Conservation (phyloP, 2,329 filamentous ascomycete genomes). For the Fusarium kyushuense region DNA sequence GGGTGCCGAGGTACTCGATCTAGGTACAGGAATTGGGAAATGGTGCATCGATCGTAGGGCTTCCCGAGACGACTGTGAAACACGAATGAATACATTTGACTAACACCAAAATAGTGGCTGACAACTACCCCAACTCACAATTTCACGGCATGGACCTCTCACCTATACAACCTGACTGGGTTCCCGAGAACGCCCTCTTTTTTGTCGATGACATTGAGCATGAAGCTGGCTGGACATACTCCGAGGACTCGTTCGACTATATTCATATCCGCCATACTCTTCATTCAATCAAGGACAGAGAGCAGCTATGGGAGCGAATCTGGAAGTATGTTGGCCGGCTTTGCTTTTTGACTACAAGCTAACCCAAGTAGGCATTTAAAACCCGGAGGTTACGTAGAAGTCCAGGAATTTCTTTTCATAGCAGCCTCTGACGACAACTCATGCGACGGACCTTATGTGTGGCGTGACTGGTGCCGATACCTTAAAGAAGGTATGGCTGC, state of each 20-base stretch:
- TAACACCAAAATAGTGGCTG: slow-evolving; percentile 56
- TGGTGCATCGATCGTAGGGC: slow-evolving; percentile 64
- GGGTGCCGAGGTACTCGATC: slow-evolving; percentile 60
- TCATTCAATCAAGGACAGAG: slow-evolving; percentile 59
- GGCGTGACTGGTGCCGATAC: slow-evolving; percentile 60
- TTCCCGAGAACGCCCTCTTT: slow-evolving; percentile 64
- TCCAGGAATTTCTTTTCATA: slow-evolving; percentile 60
- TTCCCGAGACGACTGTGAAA: not conserved
- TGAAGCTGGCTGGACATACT: slow-evolving; percentile 62
- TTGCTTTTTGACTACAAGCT: not conserved
- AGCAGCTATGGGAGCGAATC: slow-evolving; percentile 57
- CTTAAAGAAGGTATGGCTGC: slow-evolving; percentile 56
- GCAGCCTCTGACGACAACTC: slow-evolving; percentile 60
- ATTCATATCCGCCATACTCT: slow-evolving; percentile 63
- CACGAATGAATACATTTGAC: not conserved
- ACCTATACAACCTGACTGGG: slow-evolving; percentile 64
- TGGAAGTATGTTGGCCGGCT: slow-evolving; percentile 53
- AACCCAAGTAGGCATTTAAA: slow-evolving; percentile 59
- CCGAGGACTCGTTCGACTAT: slow-evolving; percentile 60
- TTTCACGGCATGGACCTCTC: slow-evolving; percentile 65
- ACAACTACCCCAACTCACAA: slow-evolving; percentile 58
- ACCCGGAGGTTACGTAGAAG: slow-evolving; percentile 64
- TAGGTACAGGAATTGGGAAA: slow-evolving; percentile 65
- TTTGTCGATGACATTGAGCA: slow-evolving; percentile 66
- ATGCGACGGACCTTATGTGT: slow-evolving; percentile 59